These are phyloP conservation scores for Metschnikowia lunata DNA, from an alignment of 805 yeast species.

Conservation along the genomic window DNA sequence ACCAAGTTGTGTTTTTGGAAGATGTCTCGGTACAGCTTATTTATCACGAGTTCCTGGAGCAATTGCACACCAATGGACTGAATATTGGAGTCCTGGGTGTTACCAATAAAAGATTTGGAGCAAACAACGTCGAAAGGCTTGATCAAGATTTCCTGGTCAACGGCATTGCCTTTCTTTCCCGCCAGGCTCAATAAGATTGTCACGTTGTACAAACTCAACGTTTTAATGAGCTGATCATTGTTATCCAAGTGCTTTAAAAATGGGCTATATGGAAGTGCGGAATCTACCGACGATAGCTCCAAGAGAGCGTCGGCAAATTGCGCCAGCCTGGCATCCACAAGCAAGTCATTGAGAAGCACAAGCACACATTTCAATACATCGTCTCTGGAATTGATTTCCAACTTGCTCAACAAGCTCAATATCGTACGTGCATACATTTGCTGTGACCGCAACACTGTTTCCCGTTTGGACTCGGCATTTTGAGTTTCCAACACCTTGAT, in stretches of 20 bases:
- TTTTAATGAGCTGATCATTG: conserved; percentile 52
- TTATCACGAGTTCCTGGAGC: conserved; percentile 54
- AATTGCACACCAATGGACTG: conserved; percentile 62
- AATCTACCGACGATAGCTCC: conserved; percentile 38
- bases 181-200: conserved; percentile 41
- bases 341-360: conserved; percentile 57
- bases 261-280: conserved; percentile 50
- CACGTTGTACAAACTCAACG: conserved; percentile 53
- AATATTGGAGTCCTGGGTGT: conserved; percentile 38
- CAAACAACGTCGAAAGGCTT: conserved; percentile 37
- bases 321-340: conserved; percentile 33
- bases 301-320: conserved; percentile 39
- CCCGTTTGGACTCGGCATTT: conserved; percentile 38
- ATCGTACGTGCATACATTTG: conserved; percentile 53
- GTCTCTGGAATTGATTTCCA: conserved; percentile 43
- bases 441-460: conserved; percentile 40
- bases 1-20: conserved; percentile 39
- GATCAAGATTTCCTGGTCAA: conserved; percentile 37
- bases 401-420: conserved; percentile 49
- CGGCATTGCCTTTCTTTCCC: conserved; percentile 17
- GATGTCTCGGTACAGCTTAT: conserved; percentile 48
- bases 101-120: conserved; percentile 26
- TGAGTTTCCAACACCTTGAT: conserved; percentile 52
- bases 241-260: conserved; percentile 48
- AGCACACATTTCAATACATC: conserved; percentile 64